Evolutionary conservation across 805 yeast species (phyloP), one percentile per base, ranked within the genome.

Genomic region (Martiniozyma abietophila): DNA sequence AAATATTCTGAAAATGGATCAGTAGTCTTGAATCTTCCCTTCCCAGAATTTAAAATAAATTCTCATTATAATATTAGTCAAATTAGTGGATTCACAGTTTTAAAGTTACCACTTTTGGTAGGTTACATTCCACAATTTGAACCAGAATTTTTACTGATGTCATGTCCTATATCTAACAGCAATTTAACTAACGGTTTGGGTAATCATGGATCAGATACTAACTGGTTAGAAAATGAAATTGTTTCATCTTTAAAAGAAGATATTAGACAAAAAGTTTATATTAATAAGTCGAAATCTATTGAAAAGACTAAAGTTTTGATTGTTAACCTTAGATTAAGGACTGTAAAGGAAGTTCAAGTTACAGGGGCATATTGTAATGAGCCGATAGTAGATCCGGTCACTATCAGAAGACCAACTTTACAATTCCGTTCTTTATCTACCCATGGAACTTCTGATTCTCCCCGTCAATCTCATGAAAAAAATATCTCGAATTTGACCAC

Each of bases 121-220:
- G 63, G 63, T 5, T 72, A 64, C 43, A 51, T 64, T 4, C 72
- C 70, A 18, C 71, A 69, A 38, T 72, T 61, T 42, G 49, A 74
- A 27, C 71, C 75, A 0, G 77, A 71, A 43, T 72, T 65, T 44
- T 50, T 57, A 10, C 40, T 72, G 18, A 72, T 68, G 56, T 62
- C 74, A 20, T 72, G 77, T 43, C 71, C 75, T 1, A 54, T 34
- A 9, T 12, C 37, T 8, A 34, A 34, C 12, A 32, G 33, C 11
- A 34, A 25, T 28, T 32, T 34, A 25, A 14, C 32, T 9, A 28
- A 28, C 18, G 32, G 32, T 22, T 22, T 27, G 10, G 24, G 20
- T 9, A 31, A 20, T 8, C 16, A 20, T 4, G 5, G 16, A 11
- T 20, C 58, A 10, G 59, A 59, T 31, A 59, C 64, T 15, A 61